Conservation (phyloP, 2,329 filamentous ascomycete genomes). For the Fusarium foetens region DNA sequence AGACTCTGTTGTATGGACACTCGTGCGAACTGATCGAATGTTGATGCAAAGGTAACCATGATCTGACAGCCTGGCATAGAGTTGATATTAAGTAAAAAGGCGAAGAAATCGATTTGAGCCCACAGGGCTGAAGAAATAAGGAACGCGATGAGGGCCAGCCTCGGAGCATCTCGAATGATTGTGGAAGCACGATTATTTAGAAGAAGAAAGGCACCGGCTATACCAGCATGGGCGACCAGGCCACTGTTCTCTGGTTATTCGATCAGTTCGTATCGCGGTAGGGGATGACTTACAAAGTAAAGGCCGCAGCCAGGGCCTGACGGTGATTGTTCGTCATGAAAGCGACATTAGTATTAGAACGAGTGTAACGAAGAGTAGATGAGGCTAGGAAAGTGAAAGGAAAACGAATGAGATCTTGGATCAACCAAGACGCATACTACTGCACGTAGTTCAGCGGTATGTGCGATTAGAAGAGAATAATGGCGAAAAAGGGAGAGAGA, state of each 20-base stretch:
- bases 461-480: slow-evolving; percentile 28
- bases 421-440: slow-evolving; percentile 35
- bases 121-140: slow-evolving; percentile 63
- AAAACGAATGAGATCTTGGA: slow-evolving; percentile 26
- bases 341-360: slow-evolving; percentile 40
- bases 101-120: slow-evolving; percentile 63
- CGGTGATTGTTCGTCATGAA: slow-evolving; percentile 58
- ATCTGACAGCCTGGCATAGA: slow-evolving; percentile 61
- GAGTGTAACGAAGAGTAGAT: slow-evolving; percentile 47
- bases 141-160: slow-evolving; percentile 71
- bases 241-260: slow-evolving; percentile 54
- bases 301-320: slow-evolving; percentile 63
- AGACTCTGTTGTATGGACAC: slow-evolving; percentile 65
- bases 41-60: slow-evolving; percentile 61
- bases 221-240: slow-evolving; percentile 63
- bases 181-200: slow-evolving; percentile 60
- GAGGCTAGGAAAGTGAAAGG: slow-evolving; percentile 41
- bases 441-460: slow-evolving; percentile 24
- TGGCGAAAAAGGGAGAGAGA: slow-evolving; percentile 27
- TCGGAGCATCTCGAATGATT: slow-evolving; percentile 67
- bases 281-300: slow-evolving; percentile 60
- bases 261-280: slow-evolving; percentile 1
- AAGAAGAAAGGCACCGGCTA: slow-evolving; percentile 58
- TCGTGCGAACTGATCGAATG: slow-evolving; percentile 68
- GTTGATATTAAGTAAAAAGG: slow-evolving; percentile 58